phyloP scores from a whole-genome alignment of 106 monocot species.

The Vanilla planifolia region DNA sequence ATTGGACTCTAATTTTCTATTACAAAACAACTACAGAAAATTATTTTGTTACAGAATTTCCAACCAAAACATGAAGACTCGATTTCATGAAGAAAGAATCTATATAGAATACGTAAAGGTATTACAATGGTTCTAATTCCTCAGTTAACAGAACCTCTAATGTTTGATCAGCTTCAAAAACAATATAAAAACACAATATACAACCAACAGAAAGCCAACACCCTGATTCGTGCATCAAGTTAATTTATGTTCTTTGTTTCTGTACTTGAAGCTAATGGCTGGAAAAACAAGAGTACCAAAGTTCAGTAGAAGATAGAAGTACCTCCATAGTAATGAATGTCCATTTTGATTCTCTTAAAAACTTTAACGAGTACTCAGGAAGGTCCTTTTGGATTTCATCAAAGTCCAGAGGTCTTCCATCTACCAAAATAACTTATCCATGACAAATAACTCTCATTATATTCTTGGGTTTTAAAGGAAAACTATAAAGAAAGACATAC shows the following conservation, averaged over 20 bases:
- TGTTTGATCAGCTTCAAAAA: too few species aligned
- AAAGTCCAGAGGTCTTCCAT: slow-evolving; percentile 52
- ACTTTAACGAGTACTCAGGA: slow-evolving; percentile 43
- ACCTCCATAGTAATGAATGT: slow-evolving; percentile 92
- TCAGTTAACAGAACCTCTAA: too few species aligned
- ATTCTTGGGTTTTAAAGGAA: neutral
- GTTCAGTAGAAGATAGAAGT: neutral
- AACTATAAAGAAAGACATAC: slow-evolving; percentile 27
- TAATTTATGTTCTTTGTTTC: neutral
- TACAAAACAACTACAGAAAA: too few species aligned
- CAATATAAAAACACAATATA: too few species aligned
- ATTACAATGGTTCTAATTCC: too few species aligned
- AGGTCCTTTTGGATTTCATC: slow-evolving; percentile 56
- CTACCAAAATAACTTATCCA: slow-evolving; percentile 25
- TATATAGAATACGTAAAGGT: too few species aligned
- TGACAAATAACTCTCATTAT: neutral
- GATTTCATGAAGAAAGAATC: too few species aligned
- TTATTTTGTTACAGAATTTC: too few species aligned
- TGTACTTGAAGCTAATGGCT: neutral
- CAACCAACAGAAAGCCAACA: too few species aligned
- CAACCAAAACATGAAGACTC: too few species aligned
- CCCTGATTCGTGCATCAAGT: too few species aligned
- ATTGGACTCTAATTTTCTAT: too few species aligned
- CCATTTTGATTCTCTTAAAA: slow-evolving; percentile 73
- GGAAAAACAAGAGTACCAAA: neutral